Evolutionary conservation across 1,284 basidiomycete species (phyloP), one percentile per base, ranked within the genome.

Genomic region (Xerocomus amazonicus): DNA sequence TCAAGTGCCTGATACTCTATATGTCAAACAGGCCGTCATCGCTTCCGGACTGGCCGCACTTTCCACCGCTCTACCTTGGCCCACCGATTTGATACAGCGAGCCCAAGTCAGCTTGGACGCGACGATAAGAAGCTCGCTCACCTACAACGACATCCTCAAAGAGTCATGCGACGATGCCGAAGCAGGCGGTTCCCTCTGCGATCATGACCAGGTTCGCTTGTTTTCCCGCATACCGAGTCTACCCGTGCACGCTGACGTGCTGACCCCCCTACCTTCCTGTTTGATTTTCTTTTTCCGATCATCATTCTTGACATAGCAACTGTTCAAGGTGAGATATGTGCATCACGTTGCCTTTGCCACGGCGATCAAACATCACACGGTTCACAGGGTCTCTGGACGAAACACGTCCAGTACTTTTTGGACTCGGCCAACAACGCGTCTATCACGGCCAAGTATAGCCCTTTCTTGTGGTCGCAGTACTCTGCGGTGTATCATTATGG

Each of bases 111-210:
- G 76, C 14, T 61, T 81, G 41, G 73, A 39, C 26, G 77, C 77
- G 0, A 75, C 75, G n/a, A 74, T 78, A 14, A 44, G 23, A 23
- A 17, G 54, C 10, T 64, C 58, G 26, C 60, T 77, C 40, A 73
- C 74, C 2, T 55, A 51, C 8, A 68, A 73, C 55, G 60, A 62
- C 47, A 71, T 77, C 50, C 66, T 81, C 37, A 75, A 68, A 56
- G 79, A 81, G 60, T 72, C 75, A 3, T 81, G 79, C 52, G 79
- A 81, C 55, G 61, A 75, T 48, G 70, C 72, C n/a, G 57, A 60
- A 19, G 51, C 67, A 1, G 69, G 69, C 29, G 65, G 66, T 19
- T 42, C 70, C 1, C 60, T 66, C 26, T 81, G 79, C 58, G 61
- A 80, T 57, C 57, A 67, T 26, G 76, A 81, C 55, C 78, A 80